A percentile compares a stretch with the other conserved stretches of the same genome.
Evolutionary conservation across 306 rosid genomes (phyloP).

Genomic region (Cicer bijugum): DNA sequence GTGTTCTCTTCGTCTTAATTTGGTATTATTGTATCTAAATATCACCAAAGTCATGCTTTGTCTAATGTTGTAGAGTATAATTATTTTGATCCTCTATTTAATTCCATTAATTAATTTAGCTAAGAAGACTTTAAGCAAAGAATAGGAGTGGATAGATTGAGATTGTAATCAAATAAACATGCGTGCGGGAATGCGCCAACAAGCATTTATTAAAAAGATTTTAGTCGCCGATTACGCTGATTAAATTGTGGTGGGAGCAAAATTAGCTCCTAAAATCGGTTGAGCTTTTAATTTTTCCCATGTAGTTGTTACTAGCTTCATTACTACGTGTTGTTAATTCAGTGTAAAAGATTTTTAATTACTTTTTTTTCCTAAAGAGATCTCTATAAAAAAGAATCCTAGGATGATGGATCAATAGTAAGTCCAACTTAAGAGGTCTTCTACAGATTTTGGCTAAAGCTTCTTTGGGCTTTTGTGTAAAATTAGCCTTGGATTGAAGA

Average conservation of each 20-base stretch:
- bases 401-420: too few relatives aligned
- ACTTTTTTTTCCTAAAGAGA: not conserved
- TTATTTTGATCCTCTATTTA: slow-evolving; percentile 35
- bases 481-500: too few relatives aligned
- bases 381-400: not conserved
- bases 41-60: slow-evolving; percentile 41
- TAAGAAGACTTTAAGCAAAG: slow-evolving; percentile 26
- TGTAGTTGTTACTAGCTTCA: not conserved
- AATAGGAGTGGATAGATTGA: slow-evolving; percentile 26
- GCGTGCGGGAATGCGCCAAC: slow-evolving; percentile 13
- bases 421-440: too few relatives aligned
- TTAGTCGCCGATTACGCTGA: slow-evolving; percentile 9
- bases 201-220: slow-evolving; percentile 17
- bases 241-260: slow-evolving; percentile 15
- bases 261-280: not conserved
- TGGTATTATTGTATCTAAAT: slow-evolving; percentile 13
- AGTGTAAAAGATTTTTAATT: too few relatives aligned
- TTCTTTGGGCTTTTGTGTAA: too few relatives aligned
- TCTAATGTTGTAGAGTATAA: slow-evolving; percentile 34
- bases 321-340: too few relatives aligned
- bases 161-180: slow-evolving; percentile 18
- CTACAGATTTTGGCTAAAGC: too few relatives aligned
- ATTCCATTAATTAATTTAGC: not conserved
- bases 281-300: not conserved
- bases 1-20: slow-evolving; percentile 29